Base-by-base conservation (phyloP, 192 early-diverging fungal genomes). In the Entophlyctis luteolus region DNA sequence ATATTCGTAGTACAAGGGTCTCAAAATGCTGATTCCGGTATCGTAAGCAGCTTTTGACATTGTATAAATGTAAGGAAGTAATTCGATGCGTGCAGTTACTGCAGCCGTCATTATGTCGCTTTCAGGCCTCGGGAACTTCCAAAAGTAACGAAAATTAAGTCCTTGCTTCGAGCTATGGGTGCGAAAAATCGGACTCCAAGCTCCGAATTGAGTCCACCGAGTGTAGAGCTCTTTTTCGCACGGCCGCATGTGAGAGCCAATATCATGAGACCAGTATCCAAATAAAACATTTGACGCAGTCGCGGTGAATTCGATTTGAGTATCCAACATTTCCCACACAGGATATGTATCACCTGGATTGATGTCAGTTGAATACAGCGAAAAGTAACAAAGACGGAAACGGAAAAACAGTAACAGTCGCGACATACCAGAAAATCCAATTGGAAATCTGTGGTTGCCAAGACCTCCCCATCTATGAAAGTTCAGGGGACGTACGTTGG, bases 391-490 rank as follows among this genome's bases (percentile, higher is more conserved):
- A 16, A 20, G 42, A 16, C 14, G 42, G 20, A 16, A 12, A 12
- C n/a, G 42, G 42, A 0, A 20, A 20, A 0, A 45, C 14, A 16
- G 42, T 16, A 20, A 20, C 22, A 52, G 6, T 10, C 28, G 6
- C 10, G 20, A 28, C 0, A 0, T 52, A 52, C 55, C 55, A 14
- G 55, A 56, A 33, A 56, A 56, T 56, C 55, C 55, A 12, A 56
- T 56, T 0, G 55, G 55, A 33, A 33, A 56, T 20, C 55, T 20
- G 31, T 56, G 55, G 33, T 56, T 56, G 4, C 55, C 55, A 12
- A 56, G 31, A 33, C 55, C 55, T 14, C 55, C 55, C 55, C 55
- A 56, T 56, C 55, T 20, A 34, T 56, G 55, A 56, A 56, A 56
- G 20, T 56, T 56, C 8, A 56, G 33, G 6, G 55, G 55, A 0